Base-by-base conservation (phyloP, 345 rosid species). In the Cardamine chenopodiifolia region DNA sequence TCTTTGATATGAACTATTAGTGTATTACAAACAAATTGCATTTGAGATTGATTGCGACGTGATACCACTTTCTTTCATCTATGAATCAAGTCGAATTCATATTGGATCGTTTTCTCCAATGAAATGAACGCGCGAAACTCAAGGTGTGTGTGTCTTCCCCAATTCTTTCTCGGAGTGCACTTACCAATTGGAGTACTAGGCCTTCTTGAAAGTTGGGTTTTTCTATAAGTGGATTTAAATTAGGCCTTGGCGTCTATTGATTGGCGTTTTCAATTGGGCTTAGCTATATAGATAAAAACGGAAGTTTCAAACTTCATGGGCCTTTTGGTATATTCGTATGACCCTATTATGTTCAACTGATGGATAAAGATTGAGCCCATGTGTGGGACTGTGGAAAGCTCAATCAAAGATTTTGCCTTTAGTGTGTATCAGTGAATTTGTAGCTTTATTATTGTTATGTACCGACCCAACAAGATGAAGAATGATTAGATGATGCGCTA, bases 21-120 rank as follows among this genome's bases (percentile, higher is more conserved):
- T 42, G 53, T 17, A 6, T 42, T 57, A 18, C 26, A 54, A 13
- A 40, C 40, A 54, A 37, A 53, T 26, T 55, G 64, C 64, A 69
- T 19, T n/a, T 10, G 66, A 34, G 34, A 44, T 45, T 45, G 13
- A 57, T 31, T 29, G 19, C 48, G 19, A n/a, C 19, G 19, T 44
- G 19, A 44, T 25, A 6, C 10, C n/a, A 28, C 37, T 28, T n/a
- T 55, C 15, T 28, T 28, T 39, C 45, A 40, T 14, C 17, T 40
- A 39, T 40, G 45, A 40, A 14, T 42, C 47, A 42, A 14, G 18
- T 42, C 47, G 18, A 1, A 42, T 15, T 42, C 47, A 44, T 10
- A 8, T 34, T 34, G 39, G 39, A 34, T 34, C 39, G 39, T 34
- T 34, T 34, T 3, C 39, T 34, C 39, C 39, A 34, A 34, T 34